A percentile compares a stretch with the other conserved stretches of the same genome.
phyloP scores from a whole-genome alignment of 768 basidiomycete genomes.

The Naematelia encephala region DNA sequence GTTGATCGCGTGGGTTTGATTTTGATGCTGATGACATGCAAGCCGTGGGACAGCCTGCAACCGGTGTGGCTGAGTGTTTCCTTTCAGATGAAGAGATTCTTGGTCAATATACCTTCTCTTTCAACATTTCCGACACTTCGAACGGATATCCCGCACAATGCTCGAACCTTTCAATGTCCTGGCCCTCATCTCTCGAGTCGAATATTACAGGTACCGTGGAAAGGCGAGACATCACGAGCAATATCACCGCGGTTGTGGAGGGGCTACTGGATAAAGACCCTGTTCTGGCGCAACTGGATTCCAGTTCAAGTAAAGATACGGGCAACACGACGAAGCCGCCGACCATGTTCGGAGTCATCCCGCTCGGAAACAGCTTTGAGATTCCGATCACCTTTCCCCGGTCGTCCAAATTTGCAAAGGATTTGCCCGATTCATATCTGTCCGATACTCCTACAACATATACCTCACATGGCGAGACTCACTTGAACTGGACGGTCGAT shows the following conservation, averaged over 20 bases:
- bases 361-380: slow-evolving; percentile 40
- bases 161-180: slow-evolving; percentile 35
- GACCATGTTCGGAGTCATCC: slow-evolving; percentile 45
- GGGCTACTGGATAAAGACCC: background rate
- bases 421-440: slow-evolving; percentile 25
- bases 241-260: background rate
- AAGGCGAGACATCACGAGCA: background rate
- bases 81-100: slow-evolving; percentile 33
- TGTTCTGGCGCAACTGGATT: slow-evolving; percentile 9
- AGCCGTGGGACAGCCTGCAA: background rate
- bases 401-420: slow-evolving; percentile 22
- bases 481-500: slow-evolving; percentile 42
- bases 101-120: slow-evolving; percentile 36
- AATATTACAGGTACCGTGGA: slow-evolving; percentile 19
- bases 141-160: slow-evolving; percentile 36
- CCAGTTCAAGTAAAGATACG: slow-evolving; percentile 20
- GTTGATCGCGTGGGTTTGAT: slow-evolving; percentile 2
- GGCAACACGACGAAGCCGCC: slow-evolving; percentile 44
- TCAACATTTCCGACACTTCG: slow-evolving; percentile 30
- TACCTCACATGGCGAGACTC: slow-evolving; percentile 30
- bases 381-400: slow-evolving; percentile 37
- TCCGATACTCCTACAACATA: slow-evolving; percentile 37
- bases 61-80: slow-evolving; percentile 21
- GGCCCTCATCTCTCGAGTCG: slow-evolving; percentile 41
- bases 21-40: background rate